Evolutionary conservation across 768 basidiomycete genomes (phyloP).

Genomic region (Agaricus sinodeliciosus): DNA sequence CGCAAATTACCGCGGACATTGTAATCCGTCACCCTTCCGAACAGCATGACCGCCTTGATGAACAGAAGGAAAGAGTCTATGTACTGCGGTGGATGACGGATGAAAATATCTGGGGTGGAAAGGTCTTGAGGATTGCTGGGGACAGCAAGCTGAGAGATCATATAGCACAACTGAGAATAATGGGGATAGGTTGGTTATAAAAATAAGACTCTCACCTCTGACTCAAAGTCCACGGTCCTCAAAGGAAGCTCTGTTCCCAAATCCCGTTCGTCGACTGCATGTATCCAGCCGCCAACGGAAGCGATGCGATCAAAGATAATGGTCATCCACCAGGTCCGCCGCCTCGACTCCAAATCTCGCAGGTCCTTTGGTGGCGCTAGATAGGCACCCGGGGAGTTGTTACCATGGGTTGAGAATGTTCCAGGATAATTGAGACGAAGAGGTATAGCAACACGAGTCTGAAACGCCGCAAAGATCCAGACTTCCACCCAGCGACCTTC

Average conservation of each 20-base stretch:
- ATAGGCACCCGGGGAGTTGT: constrained; percentile 70
- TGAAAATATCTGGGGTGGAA: constrained; percentile 55
- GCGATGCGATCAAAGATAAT: constrained; percentile 80
- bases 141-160: constrained; percentile 39
- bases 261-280: constrained; percentile 78
- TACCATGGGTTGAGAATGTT: constrained; percentile 65
- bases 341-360: constrained; percentile 68
- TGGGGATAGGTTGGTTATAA: background rate
- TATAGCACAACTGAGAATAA: background rate
- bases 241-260: constrained; percentile 81
- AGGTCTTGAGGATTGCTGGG: constrained; percentile 76
- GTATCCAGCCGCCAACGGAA: constrained; percentile 80
- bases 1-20: constrained; percentile 72
- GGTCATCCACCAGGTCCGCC: constrained; percentile 90
- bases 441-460: constrained; percentile 76
- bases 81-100: constrained; percentile 64
- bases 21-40: constrained; percentile 80
- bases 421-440: constrained; percentile 83
- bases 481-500: constrained; percentile 89
- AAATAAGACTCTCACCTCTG: constrained; percentile 42
- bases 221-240: constrained; percentile 69
- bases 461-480: constrained; percentile 86
- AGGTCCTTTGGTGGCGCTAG: constrained; percentile 72
- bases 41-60: constrained; percentile 79
- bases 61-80: constrained; percentile 79